These are phyloP conservation scores for Nakazawaea pomicola DNA, from an alignment of 805 yeast genomes.

Conservation along the genomic window DNA sequence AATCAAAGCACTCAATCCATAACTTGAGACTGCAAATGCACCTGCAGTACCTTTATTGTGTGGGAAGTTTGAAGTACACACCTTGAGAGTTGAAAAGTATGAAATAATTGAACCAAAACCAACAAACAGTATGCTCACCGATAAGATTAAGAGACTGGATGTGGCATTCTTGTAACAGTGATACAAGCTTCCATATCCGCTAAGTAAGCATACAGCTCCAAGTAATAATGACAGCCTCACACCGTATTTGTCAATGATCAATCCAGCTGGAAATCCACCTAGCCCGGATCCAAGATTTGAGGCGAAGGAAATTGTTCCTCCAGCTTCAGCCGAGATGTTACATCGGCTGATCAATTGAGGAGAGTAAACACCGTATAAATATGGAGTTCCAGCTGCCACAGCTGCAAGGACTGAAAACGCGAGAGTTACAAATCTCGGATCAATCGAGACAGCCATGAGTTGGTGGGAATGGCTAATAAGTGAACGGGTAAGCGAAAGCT, in stretches of 20 bases:
- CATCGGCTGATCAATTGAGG: conserved; percentile 62
- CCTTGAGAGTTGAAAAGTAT: conserved; percentile 54
- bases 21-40: conserved; percentile 62
- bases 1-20: conserved; percentile 66
- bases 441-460: conserved; percentile 1
- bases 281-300: conserved; percentile 60
- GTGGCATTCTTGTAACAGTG: conserved; percentile 37
- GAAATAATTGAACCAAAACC: conserved; percentile 65
- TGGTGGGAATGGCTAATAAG: neutral
- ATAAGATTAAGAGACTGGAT: conserved; percentile 35
- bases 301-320: conserved; percentile 61
- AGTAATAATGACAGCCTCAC: conserved; percentile 46
- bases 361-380: conserved; percentile 68
- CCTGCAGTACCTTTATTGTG: conserved; percentile 66
- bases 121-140: conserved; percentile 44
- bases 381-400: conserved; percentile 71
- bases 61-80: conserved; percentile 63
- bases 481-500: neutral
- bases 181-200: conserved; percentile 50
- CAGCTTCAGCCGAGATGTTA: conserved; percentile 51
- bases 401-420: conserved; percentile 38
- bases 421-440: conserved; percentile 15
- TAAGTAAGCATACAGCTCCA: conserved; percentile 51
- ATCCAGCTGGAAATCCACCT: conserved; percentile 70
- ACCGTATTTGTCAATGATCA: conserved; percentile 57